These are phyloP conservation scores for Cryptosporidium muris DNA, from an alignment of 169 alveolate species.

Conservation along the genomic window DNA sequence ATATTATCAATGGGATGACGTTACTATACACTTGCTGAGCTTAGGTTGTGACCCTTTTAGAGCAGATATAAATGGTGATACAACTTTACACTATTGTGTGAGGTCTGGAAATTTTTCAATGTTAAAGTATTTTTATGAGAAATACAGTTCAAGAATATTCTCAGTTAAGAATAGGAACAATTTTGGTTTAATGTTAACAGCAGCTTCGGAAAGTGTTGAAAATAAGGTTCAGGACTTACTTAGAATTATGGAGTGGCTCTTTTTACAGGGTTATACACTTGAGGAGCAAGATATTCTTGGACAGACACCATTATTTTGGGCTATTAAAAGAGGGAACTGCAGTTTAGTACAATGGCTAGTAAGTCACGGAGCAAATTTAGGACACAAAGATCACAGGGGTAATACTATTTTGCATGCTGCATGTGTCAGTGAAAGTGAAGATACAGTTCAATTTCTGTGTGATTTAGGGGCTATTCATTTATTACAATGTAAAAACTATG, in stretches of 20 bases:
- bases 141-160: slow-evolving; percentile 74
- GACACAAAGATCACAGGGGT: slow-evolving; percentile 80
- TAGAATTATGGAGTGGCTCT: slow-evolving; percentile 84
- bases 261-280: slow-evolving; percentile 85
- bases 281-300: slow-evolving; percentile 89
- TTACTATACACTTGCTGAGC: slow-evolving; percentile 73
- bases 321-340: slow-evolving; percentile 85
- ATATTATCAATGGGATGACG: slow-evolving; percentile 83
- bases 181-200: slow-evolving; percentile 81
- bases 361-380: slow-evolving; percentile 83
- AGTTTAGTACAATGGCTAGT: slow-evolving; percentile 87
- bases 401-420: slow-evolving; percentile 75
- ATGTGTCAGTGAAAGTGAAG: slow-evolving; percentile 66
- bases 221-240: slow-evolving; percentile 80
- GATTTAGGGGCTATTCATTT: slow-evolving; percentile 73
- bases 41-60: slow-evolving; percentile 72
- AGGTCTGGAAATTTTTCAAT: slow-evolving; percentile 78
- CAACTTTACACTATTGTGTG: slow-evolving; percentile 73
- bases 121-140: slow-evolving; percentile 74
- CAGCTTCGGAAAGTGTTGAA: slow-evolving; percentile 85
- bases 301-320: slow-evolving; percentile 86
- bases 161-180: slow-evolving; percentile 54
- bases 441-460: slow-evolving; percentile 69
- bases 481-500: slow-evolving; percentile 66
- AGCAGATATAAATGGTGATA: slow-evolving; percentile 78